phyloP scores from a whole-genome alignment of 140 eudicot genomes.

The Senecio squalidus region DNA sequence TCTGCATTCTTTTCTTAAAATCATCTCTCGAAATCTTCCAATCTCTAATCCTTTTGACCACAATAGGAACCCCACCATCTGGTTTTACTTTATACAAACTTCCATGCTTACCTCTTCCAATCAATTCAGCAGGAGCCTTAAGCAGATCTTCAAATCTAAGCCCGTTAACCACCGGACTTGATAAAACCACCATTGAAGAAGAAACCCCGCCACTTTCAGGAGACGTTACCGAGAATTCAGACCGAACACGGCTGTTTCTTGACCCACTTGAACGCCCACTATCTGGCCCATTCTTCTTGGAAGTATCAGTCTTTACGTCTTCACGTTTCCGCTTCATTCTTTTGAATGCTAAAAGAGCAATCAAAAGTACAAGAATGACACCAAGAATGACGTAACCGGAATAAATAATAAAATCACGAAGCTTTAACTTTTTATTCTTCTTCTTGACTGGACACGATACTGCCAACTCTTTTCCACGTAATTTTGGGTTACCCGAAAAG shows the following conservation, averaged over 20 bases:
- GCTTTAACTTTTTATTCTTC: conserved; percentile 14
- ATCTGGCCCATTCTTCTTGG: conserved; percentile 16
- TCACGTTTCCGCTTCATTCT: conserved; percentile 1
- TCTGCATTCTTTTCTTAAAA: conserved; percentile 64
- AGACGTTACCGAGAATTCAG: conserved; percentile 66
- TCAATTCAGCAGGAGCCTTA: conserved; percentile 63
- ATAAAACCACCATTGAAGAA: conserved; percentile 46
- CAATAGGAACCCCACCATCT: conserved; percentile 31
- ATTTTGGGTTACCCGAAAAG: conserved; percentile 31
- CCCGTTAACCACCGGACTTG: conserved; percentile 51
- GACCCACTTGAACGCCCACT: conserved; percentile 43
- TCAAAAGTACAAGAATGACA: conserved; percentile 20
- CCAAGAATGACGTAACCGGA: conserved; percentile 27
- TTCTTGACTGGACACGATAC: conserved; percentile 20
- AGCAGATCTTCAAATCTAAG: conserved; percentile 60
- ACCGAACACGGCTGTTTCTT: conserved; percentile 38
- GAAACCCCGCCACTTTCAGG: conserved; percentile 46
- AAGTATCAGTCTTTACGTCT: conserved; percentile 7
- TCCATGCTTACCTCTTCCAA: conserved; percentile 69
- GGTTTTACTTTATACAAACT: conserved; percentile 58
- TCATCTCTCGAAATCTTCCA: conserved; percentile 59
- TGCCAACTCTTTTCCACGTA: conserved; percentile 31
- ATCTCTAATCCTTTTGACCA: conserved; percentile 67
- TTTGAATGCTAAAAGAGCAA: conserved; percentile 29
- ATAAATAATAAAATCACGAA: conserved; percentile 22